These are phyloP conservation scores for Skeletonema marinoi DNA, from an alignment of 108 stramenopile species.

Conservation along the genomic window DNA sequence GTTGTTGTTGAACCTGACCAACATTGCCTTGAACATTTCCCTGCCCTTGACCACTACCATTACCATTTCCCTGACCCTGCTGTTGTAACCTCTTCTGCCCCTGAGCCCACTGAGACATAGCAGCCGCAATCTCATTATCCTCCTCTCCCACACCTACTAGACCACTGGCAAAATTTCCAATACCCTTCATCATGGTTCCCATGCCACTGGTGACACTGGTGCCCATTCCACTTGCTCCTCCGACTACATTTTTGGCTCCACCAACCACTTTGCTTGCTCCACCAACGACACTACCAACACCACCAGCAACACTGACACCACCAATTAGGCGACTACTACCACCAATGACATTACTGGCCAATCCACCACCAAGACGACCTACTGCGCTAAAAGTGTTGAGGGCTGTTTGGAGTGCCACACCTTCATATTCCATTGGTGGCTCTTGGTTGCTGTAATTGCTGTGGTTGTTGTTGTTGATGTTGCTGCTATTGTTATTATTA, in stretches of 20 bases:
- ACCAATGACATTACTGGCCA: background rate
- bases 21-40: background rate
- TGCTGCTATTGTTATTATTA: background rate
- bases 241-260: background rate
- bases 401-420: constrained; percentile 36
- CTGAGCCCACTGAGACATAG: background rate
- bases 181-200: background rate
- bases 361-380: background rate
- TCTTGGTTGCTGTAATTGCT: background rate
- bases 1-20: background rate
- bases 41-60: background rate
- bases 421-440: constrained; percentile 22
- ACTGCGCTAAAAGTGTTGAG: constrained; percentile 42
- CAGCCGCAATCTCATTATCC: background rate
- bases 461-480: too few relatives aligned
- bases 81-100: background rate
- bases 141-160: background rate
- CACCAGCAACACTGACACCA: background rate
- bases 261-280: too few relatives aligned
- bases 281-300: background rate
- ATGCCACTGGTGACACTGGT: background rate
- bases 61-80: background rate
- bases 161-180: background rate
- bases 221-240: background rate
- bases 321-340: background rate